A percentile compares a stretch with the other conserved stretches of the same genome.
Conservation (phyloP, 73 alveolate genomes). For the Tetrahymena elliotti region DNA sequence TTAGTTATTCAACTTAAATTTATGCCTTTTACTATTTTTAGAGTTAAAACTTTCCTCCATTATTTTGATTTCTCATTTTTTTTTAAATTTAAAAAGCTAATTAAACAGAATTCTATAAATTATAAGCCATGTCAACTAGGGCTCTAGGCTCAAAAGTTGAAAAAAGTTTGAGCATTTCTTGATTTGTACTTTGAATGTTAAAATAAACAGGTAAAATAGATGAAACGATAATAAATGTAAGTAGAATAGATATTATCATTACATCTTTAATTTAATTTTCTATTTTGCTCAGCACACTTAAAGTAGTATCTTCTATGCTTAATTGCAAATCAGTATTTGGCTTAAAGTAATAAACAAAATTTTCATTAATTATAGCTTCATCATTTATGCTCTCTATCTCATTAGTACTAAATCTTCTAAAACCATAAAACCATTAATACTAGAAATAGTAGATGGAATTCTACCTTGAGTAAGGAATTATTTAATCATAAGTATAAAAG, state of each 20-base stretch:
- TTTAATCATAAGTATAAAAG: neutral
- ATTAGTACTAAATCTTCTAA: neutral
- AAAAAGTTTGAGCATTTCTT: neutral
- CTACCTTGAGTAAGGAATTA: neutral
- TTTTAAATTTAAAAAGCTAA: neutral
- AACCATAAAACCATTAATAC: neutral
- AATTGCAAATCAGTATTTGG: neutral
- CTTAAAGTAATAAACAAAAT: neutral
- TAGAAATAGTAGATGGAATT: neutral
- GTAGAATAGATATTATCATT: neutral
- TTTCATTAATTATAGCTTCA: neutral
- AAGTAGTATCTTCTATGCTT: neutral
- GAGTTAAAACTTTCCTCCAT: neutral
- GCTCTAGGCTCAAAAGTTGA: neutral
- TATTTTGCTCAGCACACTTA: neutral
- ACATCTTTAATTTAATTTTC: neutral
- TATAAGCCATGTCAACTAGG: neutral
- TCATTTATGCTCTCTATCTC: neutral
- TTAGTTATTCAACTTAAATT: neutral
- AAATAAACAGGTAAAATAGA: neutral
- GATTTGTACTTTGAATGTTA: neutral
- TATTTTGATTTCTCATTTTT: neutral
- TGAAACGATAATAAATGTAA: neutral
- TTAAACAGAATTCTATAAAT: neutral
- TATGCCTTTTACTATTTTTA: neutral